Percentiles rank a stretch among this genome's conserved stretches.
Evolutionary conservation across 441 rosid genomes (phyloP).

Genomic region (Melastoma candidum): DNA sequence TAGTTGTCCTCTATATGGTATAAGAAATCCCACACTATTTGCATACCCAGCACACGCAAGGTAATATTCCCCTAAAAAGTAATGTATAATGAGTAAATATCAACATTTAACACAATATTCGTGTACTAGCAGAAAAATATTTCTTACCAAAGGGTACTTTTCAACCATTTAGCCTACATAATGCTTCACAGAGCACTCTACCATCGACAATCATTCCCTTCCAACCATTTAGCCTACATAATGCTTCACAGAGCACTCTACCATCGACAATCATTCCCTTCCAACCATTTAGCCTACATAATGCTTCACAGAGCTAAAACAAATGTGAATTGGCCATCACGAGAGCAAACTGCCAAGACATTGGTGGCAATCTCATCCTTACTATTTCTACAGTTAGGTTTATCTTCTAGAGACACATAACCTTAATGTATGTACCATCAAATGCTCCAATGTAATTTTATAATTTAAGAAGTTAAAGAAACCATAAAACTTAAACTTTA

Average conservation of each 20-base stretch:
- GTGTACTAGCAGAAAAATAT: neutral
- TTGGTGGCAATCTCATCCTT: slow-evolving; percentile 6
- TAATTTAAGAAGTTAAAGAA: neutral
- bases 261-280: too few relatives aligned
- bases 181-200: too few relatives aligned
- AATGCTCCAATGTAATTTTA: slow-evolving; percentile 10
- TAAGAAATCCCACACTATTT: slow-evolving; percentile 10
- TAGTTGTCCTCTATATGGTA: slow-evolving; percentile 6
- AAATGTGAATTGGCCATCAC: slow-evolving; percentile 2
- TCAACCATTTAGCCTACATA: too few relatives aligned
- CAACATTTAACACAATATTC: neutral
- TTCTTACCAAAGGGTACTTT: slow-evolving; percentile 6
- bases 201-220: too few relatives aligned
- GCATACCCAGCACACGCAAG: slow-evolving; percentile 9
- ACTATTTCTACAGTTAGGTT: neutral
- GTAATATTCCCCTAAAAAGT: slow-evolving; percentile 8
- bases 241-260: too few relatives aligned
- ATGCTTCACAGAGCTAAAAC: slow-evolving; percentile 1
- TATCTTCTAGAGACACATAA: neutral
- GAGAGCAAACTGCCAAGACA: slow-evolving; percentile 3
- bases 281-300: neutral
- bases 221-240: neutral
- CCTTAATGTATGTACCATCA: slow-evolving; percentile 12
- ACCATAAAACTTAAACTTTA: neutral
- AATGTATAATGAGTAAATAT: neutral